A percentile compares a stretch with the other conserved stretches of the same genome.
Conservation (phyloP, 345 rosid species). For the Acer campestre region DNA sequence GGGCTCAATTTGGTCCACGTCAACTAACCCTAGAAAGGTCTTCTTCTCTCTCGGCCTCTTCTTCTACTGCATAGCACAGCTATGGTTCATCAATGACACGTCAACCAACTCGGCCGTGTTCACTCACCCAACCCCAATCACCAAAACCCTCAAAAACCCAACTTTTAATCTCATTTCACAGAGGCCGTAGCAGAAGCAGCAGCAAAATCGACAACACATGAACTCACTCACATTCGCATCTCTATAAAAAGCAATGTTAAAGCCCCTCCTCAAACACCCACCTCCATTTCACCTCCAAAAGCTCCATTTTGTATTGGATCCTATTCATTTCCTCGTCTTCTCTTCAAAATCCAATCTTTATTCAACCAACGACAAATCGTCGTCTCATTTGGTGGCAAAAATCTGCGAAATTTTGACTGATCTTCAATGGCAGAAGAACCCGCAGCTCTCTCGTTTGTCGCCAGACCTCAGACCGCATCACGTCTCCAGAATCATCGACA, state of each 20-base stretch:
- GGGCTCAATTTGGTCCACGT: background rate
- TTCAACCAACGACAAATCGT: constrained; percentile 8
- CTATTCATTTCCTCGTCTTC: constrained; percentile 12
- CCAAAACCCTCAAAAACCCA: background rate
- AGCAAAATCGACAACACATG: constrained; percentile 7
- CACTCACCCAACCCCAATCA: constrained; percentile 1
- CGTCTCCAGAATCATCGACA: constrained; percentile 46
- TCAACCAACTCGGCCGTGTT: constrained; percentile 14
- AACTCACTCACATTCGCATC: background rate
- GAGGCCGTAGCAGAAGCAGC: background rate
- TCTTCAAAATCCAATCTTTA: constrained; percentile 23
- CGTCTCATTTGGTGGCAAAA: constrained; percentile 32
- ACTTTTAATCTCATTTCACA: background rate
- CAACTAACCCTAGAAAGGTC: background rate
- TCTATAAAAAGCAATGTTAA: constrained; percentile 23
- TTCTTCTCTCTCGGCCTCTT: background rate
- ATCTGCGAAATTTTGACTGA: constrained; percentile 38
- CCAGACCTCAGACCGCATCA: constrained; percentile 42
- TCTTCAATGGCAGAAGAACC: constrained; percentile 48
- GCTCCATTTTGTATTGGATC: background rate
- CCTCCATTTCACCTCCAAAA: constrained; percentile 14
- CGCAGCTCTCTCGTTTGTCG: constrained; percentile 34
- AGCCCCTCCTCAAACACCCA: constrained; percentile 15
- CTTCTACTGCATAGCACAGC: background rate
- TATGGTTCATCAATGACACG: constrained; percentile 23